phyloP scores from a whole-genome alignment of 495 filamentous ascomycete species.

The Alectoria sarmentosa region DNA sequence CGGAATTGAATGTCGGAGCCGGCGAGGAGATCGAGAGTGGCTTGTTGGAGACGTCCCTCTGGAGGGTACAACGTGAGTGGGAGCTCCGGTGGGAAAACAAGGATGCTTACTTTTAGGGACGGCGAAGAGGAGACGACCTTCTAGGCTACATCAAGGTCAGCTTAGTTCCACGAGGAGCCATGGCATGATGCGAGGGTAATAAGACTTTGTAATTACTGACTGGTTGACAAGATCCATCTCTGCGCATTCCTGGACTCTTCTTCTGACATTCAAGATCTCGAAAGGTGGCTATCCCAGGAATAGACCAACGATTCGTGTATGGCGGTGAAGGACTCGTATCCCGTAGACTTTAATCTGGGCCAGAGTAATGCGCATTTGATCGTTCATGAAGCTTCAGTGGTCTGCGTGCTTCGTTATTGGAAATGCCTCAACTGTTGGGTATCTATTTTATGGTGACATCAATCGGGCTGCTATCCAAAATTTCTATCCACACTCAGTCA shows the following conservation, averaged over 20 bases:
- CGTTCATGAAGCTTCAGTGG: neutral
- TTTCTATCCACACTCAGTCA: neutral
- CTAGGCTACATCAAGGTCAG: conserved; percentile 56
- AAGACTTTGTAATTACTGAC: conserved; percentile 46
- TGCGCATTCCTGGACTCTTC: neutral
- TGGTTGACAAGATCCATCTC: conserved; percentile 79
- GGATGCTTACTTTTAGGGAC: conserved; percentile 81
- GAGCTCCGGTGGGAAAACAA: neutral
- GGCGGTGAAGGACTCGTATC: neutral
- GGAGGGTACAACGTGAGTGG: conserved; percentile 12
- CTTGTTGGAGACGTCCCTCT: conserved; percentile 90
- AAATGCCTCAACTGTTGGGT: neutral
- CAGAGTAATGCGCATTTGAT: neutral
- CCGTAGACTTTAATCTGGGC: neutral
- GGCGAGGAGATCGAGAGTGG: conserved; percentile 77
- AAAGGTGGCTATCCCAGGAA: no score
- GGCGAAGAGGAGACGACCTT: conserved; percentile 90
- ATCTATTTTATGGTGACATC: neutral
- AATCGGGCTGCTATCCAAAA: neutral
- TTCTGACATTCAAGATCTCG: neutral
- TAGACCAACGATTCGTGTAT: neutral
- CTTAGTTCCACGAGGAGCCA: neutral
- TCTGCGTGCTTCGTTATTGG: neutral
- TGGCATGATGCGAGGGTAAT: conserved; percentile 1
- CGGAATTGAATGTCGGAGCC: conserved; percentile 95